Evolutionary conservation across 1,139 yeast genomes (phyloP).

Genomic region (Taphrina communis): DNA sequence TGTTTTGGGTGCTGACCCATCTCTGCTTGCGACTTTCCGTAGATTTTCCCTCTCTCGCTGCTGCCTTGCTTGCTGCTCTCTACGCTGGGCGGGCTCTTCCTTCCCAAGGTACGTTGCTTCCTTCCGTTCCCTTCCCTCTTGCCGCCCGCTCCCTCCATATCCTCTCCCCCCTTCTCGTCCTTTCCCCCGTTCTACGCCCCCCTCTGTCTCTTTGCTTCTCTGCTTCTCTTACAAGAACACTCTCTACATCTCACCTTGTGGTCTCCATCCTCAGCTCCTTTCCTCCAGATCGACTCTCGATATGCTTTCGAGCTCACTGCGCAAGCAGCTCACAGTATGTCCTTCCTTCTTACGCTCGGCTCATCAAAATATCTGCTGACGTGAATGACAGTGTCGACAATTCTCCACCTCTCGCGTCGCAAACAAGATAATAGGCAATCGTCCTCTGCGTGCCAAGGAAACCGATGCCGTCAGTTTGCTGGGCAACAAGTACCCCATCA

Average conservation of each 20-base stretch:
- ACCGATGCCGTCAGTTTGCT: conserved; percentile 51
- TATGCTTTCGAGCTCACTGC: conserved; percentile 32
- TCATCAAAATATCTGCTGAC: conserved; percentile 10
- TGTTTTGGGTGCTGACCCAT: background rate
- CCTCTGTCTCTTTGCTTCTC: background rate
- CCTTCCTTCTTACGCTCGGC: background rate
- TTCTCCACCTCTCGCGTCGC: conserved; percentile 34
- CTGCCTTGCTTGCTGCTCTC: too few species aligned
- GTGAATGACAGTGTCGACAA: conserved; percentile 27
- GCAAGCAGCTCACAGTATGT: conserved; percentile 28
- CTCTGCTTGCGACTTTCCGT: too few species aligned
- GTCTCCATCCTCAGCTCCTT: too few species aligned
- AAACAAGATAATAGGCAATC: conserved; percentile 38
- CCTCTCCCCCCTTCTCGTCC: background rate
- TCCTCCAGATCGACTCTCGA: too few species aligned
- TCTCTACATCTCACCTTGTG: too few species aligned
- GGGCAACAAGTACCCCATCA: conserved; percentile 75
- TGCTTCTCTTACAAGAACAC: too few species aligned
- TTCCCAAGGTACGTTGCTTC: background rate
- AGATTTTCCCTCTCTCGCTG: too few species aligned
- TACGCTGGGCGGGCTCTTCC: too few species aligned
- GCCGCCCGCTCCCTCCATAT: background rate
- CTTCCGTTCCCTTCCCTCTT: background rate
- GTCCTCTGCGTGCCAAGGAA: conserved; percentile 52
- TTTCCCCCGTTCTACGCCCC: background rate